Evolutionary conservation across 176 grass and related monocot genomes (phyloP).

Genomic region (Zizania latifolia): DNA sequence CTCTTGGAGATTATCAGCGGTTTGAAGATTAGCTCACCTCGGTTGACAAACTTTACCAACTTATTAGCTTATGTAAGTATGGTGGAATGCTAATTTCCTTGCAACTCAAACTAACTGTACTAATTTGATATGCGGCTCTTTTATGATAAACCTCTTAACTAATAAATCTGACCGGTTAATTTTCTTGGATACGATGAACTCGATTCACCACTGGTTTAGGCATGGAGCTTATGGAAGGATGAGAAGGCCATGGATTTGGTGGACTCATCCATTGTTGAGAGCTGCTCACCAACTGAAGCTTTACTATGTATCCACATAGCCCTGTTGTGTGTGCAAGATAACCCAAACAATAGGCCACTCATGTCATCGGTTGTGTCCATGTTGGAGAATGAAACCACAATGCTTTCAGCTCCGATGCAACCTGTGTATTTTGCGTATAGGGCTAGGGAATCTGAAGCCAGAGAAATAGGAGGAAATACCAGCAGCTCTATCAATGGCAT

Average conservation of each 20-base stretch:
- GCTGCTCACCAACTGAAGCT: conserved; percentile 20
- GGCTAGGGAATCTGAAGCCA: neutral
- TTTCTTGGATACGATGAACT: too few species aligned
- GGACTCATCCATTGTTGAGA: conserved; percentile 26
- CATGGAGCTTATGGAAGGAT: conserved; percentile 52
- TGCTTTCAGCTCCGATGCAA: conserved; percentile 27
- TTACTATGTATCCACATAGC: conserved; percentile 32
- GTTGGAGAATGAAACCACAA: conserved; percentile 31
- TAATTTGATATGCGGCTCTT: neutral
- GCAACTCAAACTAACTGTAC: neutral
- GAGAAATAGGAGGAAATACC: neutral
- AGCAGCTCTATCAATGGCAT: neutral
- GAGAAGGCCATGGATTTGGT: conserved; percentile 29
- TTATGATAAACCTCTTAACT: too few species aligned
- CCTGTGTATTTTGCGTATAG: conserved; percentile 26
- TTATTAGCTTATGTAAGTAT: conserved; percentile 33
- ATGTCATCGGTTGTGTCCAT: conserved; percentile 37
- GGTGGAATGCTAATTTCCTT: neutral
- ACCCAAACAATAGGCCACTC: conserved; percentile 33
- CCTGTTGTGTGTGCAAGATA: conserved; percentile 49
- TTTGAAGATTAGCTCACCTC: conserved; percentile 26
- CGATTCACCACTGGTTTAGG: conserved; percentile 24
- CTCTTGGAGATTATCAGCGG: conserved; percentile 47
- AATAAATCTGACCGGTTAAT: too few species aligned
- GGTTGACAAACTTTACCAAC: neutral